These are phyloP conservation scores for Aspergillus fischeri DNA, from an alignment of 2,329 filamentous ascomycete genomes.

Conservation along the genomic window DNA sequence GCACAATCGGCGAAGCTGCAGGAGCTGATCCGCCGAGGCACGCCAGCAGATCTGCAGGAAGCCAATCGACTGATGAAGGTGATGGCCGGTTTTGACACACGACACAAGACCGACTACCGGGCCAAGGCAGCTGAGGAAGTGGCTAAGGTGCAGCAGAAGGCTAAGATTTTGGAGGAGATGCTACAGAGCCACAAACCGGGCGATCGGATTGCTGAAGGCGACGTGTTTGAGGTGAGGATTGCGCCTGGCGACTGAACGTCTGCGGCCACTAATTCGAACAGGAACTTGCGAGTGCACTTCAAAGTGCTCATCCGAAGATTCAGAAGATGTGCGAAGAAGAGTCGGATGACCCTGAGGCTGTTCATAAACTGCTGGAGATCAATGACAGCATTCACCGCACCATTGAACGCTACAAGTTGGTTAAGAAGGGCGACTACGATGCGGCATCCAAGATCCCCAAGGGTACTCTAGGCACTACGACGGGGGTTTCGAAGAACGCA, in stretches of 20 bases:
- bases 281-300: slow-evolving; percentile 83
- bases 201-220: slow-evolving; percentile 68
- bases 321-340: slow-evolving; percentile 99
- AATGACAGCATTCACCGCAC: slow-evolving; percentile 99
- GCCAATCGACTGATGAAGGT: slow-evolving; percentile 98
- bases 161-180: slow-evolving; percentile 85
- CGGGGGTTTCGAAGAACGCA: slow-evolving; percentile 61
- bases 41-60: slow-evolving; percentile 90
- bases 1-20: slow-evolving; percentile 98
- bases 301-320: slow-evolving; percentile 95
- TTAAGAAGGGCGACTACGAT: slow-evolving; percentile 91
- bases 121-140: slow-evolving; percentile 97
- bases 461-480: slow-evolving; percentile 68
- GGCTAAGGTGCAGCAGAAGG: slow-evolving; percentile 91
- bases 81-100: slow-evolving; percentile 95
- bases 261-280: slow-evolving; percentile 29
- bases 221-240: slow-evolving; percentile 59
- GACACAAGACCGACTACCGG: slow-evolving; percentile 94
- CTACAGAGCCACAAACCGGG: slow-evolving; percentile 77
- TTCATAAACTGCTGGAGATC: slow-evolving; percentile 91
- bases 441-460: slow-evolving; percentile 78
- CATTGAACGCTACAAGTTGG: slow-evolving; percentile 87
- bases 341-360: slow-evolving; percentile 92
- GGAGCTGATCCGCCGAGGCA: slow-evolving; percentile 87
- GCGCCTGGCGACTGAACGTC: not conserved